A percentile compares a stretch with the other conserved stretches of the same genome.
Evolutionary conservation across 352 stramenopile species (phyloP).

Genomic region (Poterioochromonas sp.): DNA sequence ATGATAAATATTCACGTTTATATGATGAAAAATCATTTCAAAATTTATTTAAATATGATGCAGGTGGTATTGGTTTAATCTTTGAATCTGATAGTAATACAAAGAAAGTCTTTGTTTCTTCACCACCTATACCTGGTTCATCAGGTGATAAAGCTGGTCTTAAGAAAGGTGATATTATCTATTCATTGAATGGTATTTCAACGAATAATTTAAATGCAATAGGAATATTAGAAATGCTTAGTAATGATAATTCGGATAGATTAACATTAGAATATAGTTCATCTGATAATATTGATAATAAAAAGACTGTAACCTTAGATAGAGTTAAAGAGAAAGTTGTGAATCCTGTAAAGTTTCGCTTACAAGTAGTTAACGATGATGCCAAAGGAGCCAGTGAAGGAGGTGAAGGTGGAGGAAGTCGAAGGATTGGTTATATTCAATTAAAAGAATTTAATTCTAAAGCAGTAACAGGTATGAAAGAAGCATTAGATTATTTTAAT

Average conservation of each 20-base stretch:
- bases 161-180: conserved; percentile 19
- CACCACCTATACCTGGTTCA: background rate
- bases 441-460: conserved; percentile 45
- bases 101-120: background rate
- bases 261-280: background rate
- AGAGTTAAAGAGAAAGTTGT: background rate
- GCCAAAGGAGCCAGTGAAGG: background rate
- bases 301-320: background rate
- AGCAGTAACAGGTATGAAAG: conserved; percentile 20
- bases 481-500: conserved; percentile 41
- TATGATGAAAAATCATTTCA: background rate
- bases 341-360: background rate
- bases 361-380: background rate
- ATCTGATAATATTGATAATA: background rate
- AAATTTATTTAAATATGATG: background rate
- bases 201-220: background rate
- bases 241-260: background rate
- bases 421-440: conserved; percentile 38
- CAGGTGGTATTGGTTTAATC: conserved; percentile 9
- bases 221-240: background rate
- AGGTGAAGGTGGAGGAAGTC: background rate
- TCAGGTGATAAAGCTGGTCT: background rate
- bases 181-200: background rate
- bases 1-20: conserved; percentile 50
- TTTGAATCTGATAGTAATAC: background rate